These are phyloP conservation scores for Hyphopichia pseudoburtonii DNA, from an alignment of 1,139 yeast species.

Conservation along the genomic window DNA sequence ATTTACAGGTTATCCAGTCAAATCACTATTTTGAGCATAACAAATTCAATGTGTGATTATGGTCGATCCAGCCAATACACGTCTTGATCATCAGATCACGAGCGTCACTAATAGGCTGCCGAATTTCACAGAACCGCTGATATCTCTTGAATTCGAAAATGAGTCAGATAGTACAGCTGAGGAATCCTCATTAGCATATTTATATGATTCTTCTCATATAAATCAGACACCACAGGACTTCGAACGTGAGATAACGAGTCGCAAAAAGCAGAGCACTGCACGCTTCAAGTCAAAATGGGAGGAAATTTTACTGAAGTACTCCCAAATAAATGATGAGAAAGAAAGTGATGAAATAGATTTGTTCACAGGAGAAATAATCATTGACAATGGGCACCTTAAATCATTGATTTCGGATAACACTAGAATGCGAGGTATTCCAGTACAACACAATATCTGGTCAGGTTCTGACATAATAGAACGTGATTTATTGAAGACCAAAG, in stretches of 20 bases:
- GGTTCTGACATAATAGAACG: slow-evolving; percentile 19
- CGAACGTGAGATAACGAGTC: slow-evolving; percentile 21
- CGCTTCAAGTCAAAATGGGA: slow-evolving; percentile 51
- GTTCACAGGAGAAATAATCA: slow-evolving; percentile 55
- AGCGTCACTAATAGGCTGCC: background rate
- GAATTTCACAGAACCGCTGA: slow-evolving; percentile 1
- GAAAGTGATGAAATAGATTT: slow-evolving; percentile 71
- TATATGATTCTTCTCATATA: background rate
- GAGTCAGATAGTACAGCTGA: slow-evolving; percentile 3
- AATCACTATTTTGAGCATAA: too few relatives aligned
- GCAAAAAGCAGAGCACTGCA: slow-evolving; percentile 27
- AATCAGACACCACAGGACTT: slow-evolving; percentile 13
- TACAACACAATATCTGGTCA: slow-evolving; percentile 22
- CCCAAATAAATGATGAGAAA: slow-evolving; percentile 45
- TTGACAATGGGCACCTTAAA: slow-evolving; percentile 64
- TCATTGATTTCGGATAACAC: slow-evolving; percentile 24
- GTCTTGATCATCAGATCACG: background rate
- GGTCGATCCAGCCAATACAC: background rate
- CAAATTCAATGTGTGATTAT: too few relatives aligned
- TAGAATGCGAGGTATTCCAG: slow-evolving; percentile 8
- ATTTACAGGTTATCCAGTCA: too few relatives aligned
- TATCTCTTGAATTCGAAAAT: slow-evolving; percentile 7
- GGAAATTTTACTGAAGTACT: slow-evolving; percentile 54
- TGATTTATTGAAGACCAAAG: slow-evolving; percentile 9
- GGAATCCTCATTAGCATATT: slow-evolving; percentile 3